A percentile compares a stretch with the other conserved stretches of the same genome.
Conservation (phyloP, 164 flowering plant genomes). For the Sextonia rubra region DNA sequence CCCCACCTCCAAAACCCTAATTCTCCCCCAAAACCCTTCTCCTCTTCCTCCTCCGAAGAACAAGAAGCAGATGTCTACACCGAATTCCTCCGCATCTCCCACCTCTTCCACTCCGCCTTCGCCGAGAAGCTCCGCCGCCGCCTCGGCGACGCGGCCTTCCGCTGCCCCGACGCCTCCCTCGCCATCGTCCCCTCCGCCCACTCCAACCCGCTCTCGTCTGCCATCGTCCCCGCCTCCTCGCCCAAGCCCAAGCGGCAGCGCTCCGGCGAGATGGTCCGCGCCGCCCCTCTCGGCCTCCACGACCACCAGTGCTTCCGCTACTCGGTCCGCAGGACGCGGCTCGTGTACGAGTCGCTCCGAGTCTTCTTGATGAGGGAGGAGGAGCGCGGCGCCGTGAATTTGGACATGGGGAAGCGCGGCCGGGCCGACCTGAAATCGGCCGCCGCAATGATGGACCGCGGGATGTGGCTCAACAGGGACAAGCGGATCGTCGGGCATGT, state of each 20-base stretch:
- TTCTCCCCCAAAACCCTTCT: conserved; percentile 11
- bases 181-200: conserved; percentile 41
- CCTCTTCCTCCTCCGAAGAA: conserved; percentile 13
- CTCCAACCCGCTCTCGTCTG: background rate
- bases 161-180: conserved; percentile 24
- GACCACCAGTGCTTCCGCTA: conserved; percentile 53
- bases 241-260: conserved; percentile 23
- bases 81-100: conserved; percentile 52
- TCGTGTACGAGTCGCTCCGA: conserved; percentile 62
- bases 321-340: conserved; percentile 51
- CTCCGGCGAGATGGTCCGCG: conserved; percentile 69
- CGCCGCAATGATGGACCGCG: conserved; percentile 42
- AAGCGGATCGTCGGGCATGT: conserved; percentile 73
- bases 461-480: conserved; percentile 70
- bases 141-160: conserved; percentile 16
- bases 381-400: background rate
- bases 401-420: conserved; percentile 14
- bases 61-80: conserved; percentile 35
- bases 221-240: background rate
- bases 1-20: conserved; percentile 7
- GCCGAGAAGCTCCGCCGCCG: conserved; percentile 21
- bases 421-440: conserved; percentile 60
- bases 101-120: conserved; percentile 57
- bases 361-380: conserved; percentile 19
- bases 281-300: conserved; percentile 35